Conservation (phyloP, 371 early-diverging fungal genomes). For the Apophysomyces sp. region DNA sequence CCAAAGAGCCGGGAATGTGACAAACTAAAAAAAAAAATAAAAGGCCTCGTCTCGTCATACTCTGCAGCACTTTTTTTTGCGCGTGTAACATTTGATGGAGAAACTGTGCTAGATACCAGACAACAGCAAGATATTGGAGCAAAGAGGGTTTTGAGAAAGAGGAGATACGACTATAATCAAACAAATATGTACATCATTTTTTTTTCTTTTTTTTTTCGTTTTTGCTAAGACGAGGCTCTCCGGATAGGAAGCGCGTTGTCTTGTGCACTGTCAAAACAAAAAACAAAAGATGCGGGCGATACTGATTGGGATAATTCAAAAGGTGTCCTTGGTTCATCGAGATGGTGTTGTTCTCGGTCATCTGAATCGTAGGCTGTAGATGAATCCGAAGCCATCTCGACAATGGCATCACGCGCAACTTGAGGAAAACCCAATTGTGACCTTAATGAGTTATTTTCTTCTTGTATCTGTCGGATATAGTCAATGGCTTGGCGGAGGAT, state of each 20-base stretch:
- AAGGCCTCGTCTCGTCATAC: too few relatives aligned
- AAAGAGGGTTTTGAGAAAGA: too few relatives aligned
- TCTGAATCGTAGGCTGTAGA: background rate
- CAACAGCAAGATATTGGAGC: too few relatives aligned
- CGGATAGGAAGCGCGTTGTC: background rate
- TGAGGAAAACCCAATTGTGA: conserved; percentile 7
- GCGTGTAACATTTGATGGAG: too few relatives aligned
- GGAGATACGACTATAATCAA: background rate
- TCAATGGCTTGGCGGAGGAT: conserved; percentile 25
- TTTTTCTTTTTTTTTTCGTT: background rate
- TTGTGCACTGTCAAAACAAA: background rate
- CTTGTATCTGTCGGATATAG: conserved; percentile 25
- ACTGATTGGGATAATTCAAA: background rate
- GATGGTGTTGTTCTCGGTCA: background rate
- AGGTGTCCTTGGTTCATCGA: background rate
- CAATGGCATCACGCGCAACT: background rate
- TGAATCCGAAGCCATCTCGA: background rate
- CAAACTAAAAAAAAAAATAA: too few relatives aligned
- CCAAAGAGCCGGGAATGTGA: too few relatives aligned
- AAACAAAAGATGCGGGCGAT: background rate
- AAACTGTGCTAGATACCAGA: too few relatives aligned
- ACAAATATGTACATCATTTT: background rate
- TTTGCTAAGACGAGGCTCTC: background rate
- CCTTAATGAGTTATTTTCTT: conserved; percentile 17
- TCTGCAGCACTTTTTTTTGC: too few relatives aligned